Base-by-base conservation (phyloP, 352 stramenopile genomes). In the Plasmopara viticola region DNA sequence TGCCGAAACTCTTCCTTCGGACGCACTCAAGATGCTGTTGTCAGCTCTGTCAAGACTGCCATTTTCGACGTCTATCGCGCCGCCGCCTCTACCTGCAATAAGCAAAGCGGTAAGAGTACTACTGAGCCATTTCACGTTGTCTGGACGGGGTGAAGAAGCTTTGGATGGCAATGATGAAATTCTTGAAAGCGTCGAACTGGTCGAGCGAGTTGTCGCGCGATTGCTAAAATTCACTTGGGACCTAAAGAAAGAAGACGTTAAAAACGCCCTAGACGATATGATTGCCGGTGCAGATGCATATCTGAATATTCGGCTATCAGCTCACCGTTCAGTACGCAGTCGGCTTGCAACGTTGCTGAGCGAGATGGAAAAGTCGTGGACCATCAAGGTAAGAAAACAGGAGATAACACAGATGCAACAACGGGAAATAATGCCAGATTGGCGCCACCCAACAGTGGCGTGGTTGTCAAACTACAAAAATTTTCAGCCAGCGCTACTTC, bases 191-290 rank as follows among this genome's bases (percentile, higher is more conserved):
- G 61, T 73, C 2, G 69, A 86, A 60, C 42, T 83, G 18, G 62
- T 79, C n/a, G 64, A 75, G 31, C 40, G 62, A 39, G 60, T 69
- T 20, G 50, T 69, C 6, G 52, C 39, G 40, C 62, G 78, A 14
- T 34, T 88, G 38, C 51, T 79, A n/a, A 89, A 89, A 51, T 90
- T 90, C 53, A 74, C 69, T 41, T 95, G 82, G 84, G 45, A 73
- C 10, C 46, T 85, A 30, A 68, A 80, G 9, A 38, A 52, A 38
- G 56, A 63, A n/a, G 74, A 90, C 28, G 76, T 93, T 1, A 70
- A 70, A 35, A 56, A 66, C n/a, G 60, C 66, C 12, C 51, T 95
- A 9, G 60, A 56, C 1, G 69, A 79, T 1, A 84, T 95, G 65
- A 59, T 95, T 14, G 61, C 65, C 8, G 56, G 75, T 15, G 77